phyloP scores from a whole-genome alignment of 805 yeast genomes.

The Spathaspora sp. region DNA sequence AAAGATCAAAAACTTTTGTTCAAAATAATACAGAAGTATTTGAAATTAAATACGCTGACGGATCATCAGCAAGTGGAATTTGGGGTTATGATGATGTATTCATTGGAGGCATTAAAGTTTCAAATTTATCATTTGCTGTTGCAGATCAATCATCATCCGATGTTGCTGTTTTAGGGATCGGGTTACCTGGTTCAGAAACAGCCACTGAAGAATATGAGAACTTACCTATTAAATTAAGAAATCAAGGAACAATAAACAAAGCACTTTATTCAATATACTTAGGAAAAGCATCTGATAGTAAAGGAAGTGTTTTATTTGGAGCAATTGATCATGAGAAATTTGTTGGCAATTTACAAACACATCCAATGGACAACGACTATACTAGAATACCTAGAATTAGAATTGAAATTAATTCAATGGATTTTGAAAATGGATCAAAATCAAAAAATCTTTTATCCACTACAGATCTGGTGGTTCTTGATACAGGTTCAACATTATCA shows the following conservation, averaged over 20 bases:
- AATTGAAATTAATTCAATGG: slow-evolving; percentile 42
- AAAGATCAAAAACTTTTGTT: slow-evolving; percentile 34
- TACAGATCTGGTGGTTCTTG: slow-evolving; percentile 25
- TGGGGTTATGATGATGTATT: slow-evolving; percentile 64
- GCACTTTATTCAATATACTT: slow-evolving; percentile 35
- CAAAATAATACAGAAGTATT: slow-evolving; percentile 41
- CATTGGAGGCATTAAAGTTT: slow-evolving; percentile 47
- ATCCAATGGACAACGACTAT: slow-evolving; percentile 22
- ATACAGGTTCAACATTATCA: slow-evolving; percentile 33
- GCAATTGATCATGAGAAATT: slow-evolving; percentile 43
- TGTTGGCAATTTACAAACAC: slow-evolving; percentile 27
- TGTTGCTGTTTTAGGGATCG: slow-evolving; percentile 73
- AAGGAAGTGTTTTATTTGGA: slow-evolving; percentile 39
- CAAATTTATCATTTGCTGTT: slow-evolving; percentile 65
- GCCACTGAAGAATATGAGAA: slow-evolving; percentile 40
- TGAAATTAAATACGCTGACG: slow-evolving; percentile 46
- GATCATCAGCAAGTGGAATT: slow-evolving; percentile 43
- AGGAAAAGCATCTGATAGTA: slow-evolving; percentile 17
- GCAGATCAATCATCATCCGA: slow-evolving; percentile 62
- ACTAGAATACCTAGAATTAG: slow-evolving; percentile 34
- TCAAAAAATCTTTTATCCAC: slow-evolving; percentile 12
- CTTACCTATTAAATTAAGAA: slow-evolving; percentile 31
- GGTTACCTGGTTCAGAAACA: slow-evolving; percentile 64
- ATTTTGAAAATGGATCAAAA: slow-evolving; percentile 10
- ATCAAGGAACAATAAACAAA: slow-evolving; percentile 29